Base-by-base conservation (phyloP, 495 filamentous ascomycete genomes). In the Talaromyces stipitatus region DNA sequence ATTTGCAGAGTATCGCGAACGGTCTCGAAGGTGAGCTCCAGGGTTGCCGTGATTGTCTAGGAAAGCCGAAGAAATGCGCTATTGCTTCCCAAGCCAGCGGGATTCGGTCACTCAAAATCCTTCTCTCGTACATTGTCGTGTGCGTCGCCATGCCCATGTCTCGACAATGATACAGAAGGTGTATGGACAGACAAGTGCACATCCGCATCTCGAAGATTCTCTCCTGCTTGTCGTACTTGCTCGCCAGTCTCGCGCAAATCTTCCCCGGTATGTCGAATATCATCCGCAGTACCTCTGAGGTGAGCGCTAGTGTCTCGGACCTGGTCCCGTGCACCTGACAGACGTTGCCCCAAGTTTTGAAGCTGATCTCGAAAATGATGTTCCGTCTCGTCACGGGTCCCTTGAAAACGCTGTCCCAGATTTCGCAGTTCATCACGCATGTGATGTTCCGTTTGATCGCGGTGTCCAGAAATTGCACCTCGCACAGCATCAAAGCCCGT, bases 211-310 rank as follows among this genome's bases (percentile, higher is more conserved):
- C 36, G 52, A 1, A 55, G 24, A 29, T 55, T 55, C 10, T 55
- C 54, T 9, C 54, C 54, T 8, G 54, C 26, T 45, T 55, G 54
- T 28, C 36, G 54, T 27, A 55, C 23, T 18, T 46, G 54, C 7
- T 55, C 54, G 29, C 54, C 54, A 3, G 54, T 43, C 11, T 55
- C 36, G 5, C 54, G 54, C n/a, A 55, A 16, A 26, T 45, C 36
- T 20, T 55, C 36, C 16, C 54, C 54, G 2, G 54, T 30, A 43
- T 45, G 32, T 8, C 38, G 33, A 18, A 55, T 16, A 16, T 46
- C 36, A 10, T 55, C 54, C 16, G 32, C 36, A n/a, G 33, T 55
- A 11, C 7, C 24, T 10, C 26, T 23, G 36, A 55, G 6, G 20
- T 46, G 22, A 6, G 23, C 36, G 36, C 36, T 46, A 10, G 54